A percentile compares a stretch with the other conserved stretches of the same genome.
Conservation (phyloP, 2,329 filamentous ascomycete species). For the Diplodia mutila region DNA sequence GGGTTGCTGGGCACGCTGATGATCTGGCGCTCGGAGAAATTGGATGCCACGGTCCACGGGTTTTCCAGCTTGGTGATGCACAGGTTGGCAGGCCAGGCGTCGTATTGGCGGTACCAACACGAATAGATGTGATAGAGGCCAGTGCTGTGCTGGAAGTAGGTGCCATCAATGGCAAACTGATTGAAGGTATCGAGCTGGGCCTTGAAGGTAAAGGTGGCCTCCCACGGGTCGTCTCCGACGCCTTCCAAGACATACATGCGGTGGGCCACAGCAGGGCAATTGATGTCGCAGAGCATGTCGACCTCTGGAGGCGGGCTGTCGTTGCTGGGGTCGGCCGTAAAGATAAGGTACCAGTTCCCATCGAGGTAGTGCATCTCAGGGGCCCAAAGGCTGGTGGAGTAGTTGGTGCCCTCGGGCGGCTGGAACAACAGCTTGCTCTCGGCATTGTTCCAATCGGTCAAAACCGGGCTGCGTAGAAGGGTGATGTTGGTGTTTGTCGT, state of each 20-base stretch:
- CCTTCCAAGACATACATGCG: conserved; percentile 54
- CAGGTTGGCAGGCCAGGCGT: conserved; percentile 56
- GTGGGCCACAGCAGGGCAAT: conserved; percentile 56
- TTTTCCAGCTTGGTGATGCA: conserved; percentile 56
- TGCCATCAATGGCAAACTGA: conserved; percentile 59
- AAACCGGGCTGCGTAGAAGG: conserved; percentile 44
- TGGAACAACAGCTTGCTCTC: conserved; percentile 49
- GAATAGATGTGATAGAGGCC: conserved; percentile 46
- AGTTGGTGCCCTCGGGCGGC: conserved; percentile 47
- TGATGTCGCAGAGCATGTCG: conserved; percentile 54
- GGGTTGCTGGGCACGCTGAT: conserved; percentile 53
- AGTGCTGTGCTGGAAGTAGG: conserved; percentile 52
- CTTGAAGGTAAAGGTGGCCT: conserved; percentile 50
- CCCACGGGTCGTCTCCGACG: conserved; percentile 50
- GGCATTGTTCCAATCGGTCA: conserved; percentile 51
- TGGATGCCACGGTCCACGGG: conserved; percentile 53
- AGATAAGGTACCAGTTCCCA: conserved; percentile 56
- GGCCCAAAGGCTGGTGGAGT: conserved; percentile 56
- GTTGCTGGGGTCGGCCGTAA: conserved; percentile 54
- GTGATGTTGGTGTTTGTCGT: conserved; percentile 51
- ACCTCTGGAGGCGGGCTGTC: conserved; percentile 53
- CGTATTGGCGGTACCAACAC: conserved; percentile 49
- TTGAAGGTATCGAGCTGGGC: conserved; percentile 54
- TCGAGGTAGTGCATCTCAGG: conserved; percentile 55
- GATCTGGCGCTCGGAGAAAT: conserved; percentile 52